These are phyloP conservation scores for Avena atlantica DNA, from an alignment of 176 grass and related monocot species.

Conservation along the genomic window DNA sequence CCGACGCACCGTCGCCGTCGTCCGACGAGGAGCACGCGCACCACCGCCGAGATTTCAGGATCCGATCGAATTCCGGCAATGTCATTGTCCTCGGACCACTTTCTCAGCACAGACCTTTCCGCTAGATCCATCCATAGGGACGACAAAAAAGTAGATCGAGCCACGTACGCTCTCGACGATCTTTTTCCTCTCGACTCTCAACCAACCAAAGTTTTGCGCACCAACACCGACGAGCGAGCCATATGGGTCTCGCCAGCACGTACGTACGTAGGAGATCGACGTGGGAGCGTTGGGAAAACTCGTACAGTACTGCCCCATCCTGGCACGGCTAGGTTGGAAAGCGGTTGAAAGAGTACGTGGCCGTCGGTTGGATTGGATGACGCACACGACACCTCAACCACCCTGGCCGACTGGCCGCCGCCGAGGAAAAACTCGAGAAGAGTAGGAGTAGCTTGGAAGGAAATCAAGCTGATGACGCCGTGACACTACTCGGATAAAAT, in stretches of 20 bases:
- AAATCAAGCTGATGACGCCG: neutral
- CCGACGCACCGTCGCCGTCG: neutral
- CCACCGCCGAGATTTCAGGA: no score
- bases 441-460: neutral
- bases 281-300: no score
- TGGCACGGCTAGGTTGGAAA: neutral
- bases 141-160: neutral
- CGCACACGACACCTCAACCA: neutral
- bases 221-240: neutral
- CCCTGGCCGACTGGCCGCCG: neutral
- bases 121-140: neutral
- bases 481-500: neutral
- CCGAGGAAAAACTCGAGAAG: neutral
- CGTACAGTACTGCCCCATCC: no score
- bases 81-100: no score
- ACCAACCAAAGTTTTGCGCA: neutral
- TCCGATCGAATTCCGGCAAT: no score
- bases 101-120: neutral
- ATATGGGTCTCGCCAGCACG: neutral
- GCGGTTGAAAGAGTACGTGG: neutral
- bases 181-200: no score
- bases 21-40: neutral
- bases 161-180: no score
- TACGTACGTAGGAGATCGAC: neutral
- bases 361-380: neutral